These are phyloP conservation scores for Harringtonia lauricola DNA, from an alignment of 2,329 filamentous ascomycete genomes.

Conservation along the genomic window DNA sequence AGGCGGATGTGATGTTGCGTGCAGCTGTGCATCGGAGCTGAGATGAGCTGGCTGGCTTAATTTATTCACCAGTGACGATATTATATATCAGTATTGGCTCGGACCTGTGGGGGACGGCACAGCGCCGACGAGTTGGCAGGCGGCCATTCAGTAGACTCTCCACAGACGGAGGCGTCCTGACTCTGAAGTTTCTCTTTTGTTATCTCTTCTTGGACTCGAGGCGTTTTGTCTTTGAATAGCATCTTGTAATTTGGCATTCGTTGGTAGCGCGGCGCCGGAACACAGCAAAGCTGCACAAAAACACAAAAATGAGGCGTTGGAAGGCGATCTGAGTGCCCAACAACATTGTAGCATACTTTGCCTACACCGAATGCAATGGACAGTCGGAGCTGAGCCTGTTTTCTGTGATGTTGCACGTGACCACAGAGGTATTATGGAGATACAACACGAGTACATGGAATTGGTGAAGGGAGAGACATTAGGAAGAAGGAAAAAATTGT, in stretches of 20 bases:
- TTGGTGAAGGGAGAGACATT: no score
- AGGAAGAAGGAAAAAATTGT: no score
- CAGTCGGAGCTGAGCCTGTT: no score
- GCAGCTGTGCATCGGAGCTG: no score
- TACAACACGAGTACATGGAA: no score
- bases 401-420: neutral
- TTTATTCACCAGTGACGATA: neutral
- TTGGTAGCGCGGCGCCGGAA: slow-evolving; percentile 11
- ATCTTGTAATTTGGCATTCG: slow-evolving; percentile 7
- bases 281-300: slow-evolving; percentile 6
- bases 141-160: neutral
- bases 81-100: no score
- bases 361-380: no score
- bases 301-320: neutral
- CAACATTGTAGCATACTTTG: neutral
- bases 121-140: no score
- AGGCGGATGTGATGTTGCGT: neutral
- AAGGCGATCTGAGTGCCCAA: neutral
- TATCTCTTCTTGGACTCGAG: slow-evolving; percentile 2
- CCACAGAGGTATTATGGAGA: no score
- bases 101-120: no score
- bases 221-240: slow-evolving; percentile 4
- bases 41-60: no score
- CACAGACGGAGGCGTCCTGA: neutral
- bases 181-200: neutral